Evolutionary conservation across 2,329 filamentous ascomycete genomes (phyloP).

Genomic region (Trichothecium sympodiale): DNA sequence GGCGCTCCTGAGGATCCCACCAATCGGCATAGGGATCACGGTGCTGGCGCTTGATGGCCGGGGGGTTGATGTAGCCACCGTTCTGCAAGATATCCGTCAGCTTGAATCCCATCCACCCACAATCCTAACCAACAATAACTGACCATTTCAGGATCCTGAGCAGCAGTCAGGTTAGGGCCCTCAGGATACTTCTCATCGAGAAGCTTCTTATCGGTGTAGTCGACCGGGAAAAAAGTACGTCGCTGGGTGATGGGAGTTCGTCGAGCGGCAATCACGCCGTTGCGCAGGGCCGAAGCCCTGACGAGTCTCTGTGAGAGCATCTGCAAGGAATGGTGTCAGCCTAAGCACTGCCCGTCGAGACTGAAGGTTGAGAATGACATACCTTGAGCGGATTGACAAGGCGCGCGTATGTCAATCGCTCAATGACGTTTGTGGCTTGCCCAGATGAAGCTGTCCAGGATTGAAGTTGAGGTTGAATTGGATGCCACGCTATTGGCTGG

Average conservation of each 20-base stretch:
- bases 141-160: constrained; percentile 58
- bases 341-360: constrained; percentile 6
- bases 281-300: constrained; percentile 34
- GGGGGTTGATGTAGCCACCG: constrained; percentile 73
- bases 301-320: constrained; percentile 52
- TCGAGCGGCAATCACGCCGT: constrained; percentile 32
- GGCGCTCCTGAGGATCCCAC: constrained; percentile 96
- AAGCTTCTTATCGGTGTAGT: constrained; percentile 32
- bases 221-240: constrained; percentile 44
- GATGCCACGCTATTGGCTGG: too few relatives aligned
- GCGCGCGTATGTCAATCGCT: constrained; percentile 24
- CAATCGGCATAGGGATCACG: constrained; percentile 88
- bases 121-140: constrained; percentile 16
- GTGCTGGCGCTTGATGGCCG: constrained; percentile 73
- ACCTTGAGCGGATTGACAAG: constrained; percentile 21
- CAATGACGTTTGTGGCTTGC: constrained; percentile 1
- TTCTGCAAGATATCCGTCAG: constrained; percentile 43
- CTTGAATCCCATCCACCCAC: constrained; percentile 5
- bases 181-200: constrained; percentile 43
- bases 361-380: constrained; percentile 3
- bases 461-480: constrained; percentile 12
- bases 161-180: constrained; percentile 36
- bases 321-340: constrained; percentile 21
- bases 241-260: constrained; percentile 43
- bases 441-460: constrained; percentile 8